A percentile compares a stretch with the other conserved stretches of the same genome.
Conservation (phyloP, 1,139 yeast genomes). For the Geotrichum macrosporum region DNA sequence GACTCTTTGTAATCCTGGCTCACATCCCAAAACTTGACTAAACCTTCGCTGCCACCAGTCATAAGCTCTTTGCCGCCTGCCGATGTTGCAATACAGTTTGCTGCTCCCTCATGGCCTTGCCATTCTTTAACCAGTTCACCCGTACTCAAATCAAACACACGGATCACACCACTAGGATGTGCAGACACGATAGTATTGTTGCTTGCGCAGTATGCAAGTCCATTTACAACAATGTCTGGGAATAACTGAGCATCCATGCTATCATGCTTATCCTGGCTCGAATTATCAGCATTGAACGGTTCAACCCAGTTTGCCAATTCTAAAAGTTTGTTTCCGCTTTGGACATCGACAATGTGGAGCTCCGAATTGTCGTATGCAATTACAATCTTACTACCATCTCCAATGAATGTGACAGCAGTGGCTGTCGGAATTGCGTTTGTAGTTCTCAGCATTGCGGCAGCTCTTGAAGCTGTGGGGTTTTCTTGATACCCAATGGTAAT, state of each 20-base stretch:
- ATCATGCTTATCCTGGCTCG: background rate
- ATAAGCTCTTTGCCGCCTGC: slow-evolving; percentile 32
- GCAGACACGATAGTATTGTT: slow-evolving; percentile 18
- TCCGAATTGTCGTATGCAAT: slow-evolving; percentile 31
- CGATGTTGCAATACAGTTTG: slow-evolving; percentile 40
- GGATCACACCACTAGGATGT: slow-evolving; percentile 26
- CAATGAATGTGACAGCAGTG: slow-evolving; percentile 21
- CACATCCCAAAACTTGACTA: slow-evolving; percentile 33
- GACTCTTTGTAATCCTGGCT: slow-evolving; percentile 13
- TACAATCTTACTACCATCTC: slow-evolving; percentile 25
- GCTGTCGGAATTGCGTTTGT: background rate
- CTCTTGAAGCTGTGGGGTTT: background rate
- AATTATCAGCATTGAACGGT: background rate
- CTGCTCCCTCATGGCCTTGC: slow-evolving; percentile 41
- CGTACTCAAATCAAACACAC: slow-evolving; percentile 23
- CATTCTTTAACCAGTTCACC: slow-evolving; percentile 26
- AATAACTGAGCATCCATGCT: background rate
- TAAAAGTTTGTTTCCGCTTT: slow-evolving; percentile 27
- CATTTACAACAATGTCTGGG: background rate
- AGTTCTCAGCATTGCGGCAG: too few relatives aligned
- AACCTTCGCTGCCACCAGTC: slow-evolving; percentile 41
- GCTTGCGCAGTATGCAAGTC: slow-evolving; percentile 6
- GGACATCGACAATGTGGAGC: slow-evolving; percentile 31
- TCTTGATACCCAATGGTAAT: background rate
- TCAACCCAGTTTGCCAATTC: slow-evolving; percentile 18